phyloP scores from a whole-genome alignment of 2,329 filamentous ascomycete genomes.

The Fusarium buxicola region DNA sequence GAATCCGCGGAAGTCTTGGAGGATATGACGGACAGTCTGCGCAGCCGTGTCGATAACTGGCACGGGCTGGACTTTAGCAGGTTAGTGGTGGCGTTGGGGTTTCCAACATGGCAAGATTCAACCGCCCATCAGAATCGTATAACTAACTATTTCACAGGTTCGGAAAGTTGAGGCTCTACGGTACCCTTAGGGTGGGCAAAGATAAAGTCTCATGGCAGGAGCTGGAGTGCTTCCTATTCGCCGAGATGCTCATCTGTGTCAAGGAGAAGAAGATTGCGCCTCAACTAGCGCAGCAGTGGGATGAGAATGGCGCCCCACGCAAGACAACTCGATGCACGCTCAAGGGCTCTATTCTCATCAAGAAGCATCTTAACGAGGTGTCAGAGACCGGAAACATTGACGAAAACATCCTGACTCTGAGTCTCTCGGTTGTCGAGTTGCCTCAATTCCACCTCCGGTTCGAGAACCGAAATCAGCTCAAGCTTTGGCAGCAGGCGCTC shows the following conservation, averaged over 20 bases:
- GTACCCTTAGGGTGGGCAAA: constrained; percentile 92
- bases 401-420: constrained; percentile 87
- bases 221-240: constrained; percentile 95
- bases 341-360: constrained; percentile 97
- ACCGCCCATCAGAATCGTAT: neutral
- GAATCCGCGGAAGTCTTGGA: constrained; percentile 82
- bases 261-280: constrained; percentile 87
- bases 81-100: constrained; percentile 54
- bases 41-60: constrained; percentile 96
- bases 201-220: constrained; percentile 98
- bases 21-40: constrained; percentile 86
- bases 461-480: constrained; percentile 83
- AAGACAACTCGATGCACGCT: constrained; percentile 84
- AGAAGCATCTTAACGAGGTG: constrained; percentile 95
- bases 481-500: constrained; percentile 89
- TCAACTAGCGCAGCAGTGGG: constrained; percentile 71
- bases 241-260: constrained; percentile 99
- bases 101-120: neutral
- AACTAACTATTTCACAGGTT: constrained; percentile 67
- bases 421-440: constrained; percentile 89
- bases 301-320: constrained; percentile 66
- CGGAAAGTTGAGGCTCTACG: constrained; percentile 89
- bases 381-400: constrained; percentile 76
- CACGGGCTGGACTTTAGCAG: constrained; percentile 92
- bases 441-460: constrained; percentile 96